These are phyloP conservation scores for Erodium maritimum DNA, from an alignment of 345 rosid genomes.

Conservation along the genomic window DNA sequence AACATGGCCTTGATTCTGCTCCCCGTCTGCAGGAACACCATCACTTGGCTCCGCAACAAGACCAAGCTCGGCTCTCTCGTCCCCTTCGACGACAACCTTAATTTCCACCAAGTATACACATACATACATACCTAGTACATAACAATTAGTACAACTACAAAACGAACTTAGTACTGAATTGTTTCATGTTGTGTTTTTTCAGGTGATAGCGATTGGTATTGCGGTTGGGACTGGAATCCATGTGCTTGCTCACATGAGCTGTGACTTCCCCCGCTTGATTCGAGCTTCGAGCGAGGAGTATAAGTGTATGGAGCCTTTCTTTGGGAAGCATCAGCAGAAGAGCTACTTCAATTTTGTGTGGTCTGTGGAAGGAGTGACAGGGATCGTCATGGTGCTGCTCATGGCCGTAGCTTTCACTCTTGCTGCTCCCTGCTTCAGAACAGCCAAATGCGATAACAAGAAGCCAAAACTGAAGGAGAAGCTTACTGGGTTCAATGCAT, in stretches of 20 bases:
- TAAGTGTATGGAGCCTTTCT: conserved; percentile 39
- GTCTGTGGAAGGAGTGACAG: conserved; percentile 72
- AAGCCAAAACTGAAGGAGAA: conserved; percentile 49
- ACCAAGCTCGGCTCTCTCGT: conserved; percentile 56
- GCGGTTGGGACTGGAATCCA: conserved; percentile 58
- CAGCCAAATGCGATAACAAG: conserved; percentile 47
- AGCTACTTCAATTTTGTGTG: conserved; percentile 67
- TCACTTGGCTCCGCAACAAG: conserved; percentile 87
- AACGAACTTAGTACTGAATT: too few species aligned
- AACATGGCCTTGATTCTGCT: conserved; percentile 78
- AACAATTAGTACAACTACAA: too few species aligned
- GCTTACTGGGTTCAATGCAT: conserved; percentile 83
- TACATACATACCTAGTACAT: too few species aligned
- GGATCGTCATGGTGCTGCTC: conserved; percentile 57
- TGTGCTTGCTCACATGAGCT: conserved; percentile 49
- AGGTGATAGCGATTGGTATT: conserved; percentile 50
- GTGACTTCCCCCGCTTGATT: conserved; percentile 67
- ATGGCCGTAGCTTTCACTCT: conserved; percentile 76
- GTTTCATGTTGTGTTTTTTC: too few species aligned
- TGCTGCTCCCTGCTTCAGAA: conserved; percentile 82
- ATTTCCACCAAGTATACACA: conserved; percentile 65
- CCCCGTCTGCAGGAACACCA: conserved; percentile 78
- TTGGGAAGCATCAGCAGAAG: conserved; percentile 43
- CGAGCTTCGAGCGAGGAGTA: conserved; percentile 48
- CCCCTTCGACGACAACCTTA: conserved; percentile 79